Conservation (phyloP, 2,329 filamentous ascomycete species). For the Colletotrichum sp. region DNA sequence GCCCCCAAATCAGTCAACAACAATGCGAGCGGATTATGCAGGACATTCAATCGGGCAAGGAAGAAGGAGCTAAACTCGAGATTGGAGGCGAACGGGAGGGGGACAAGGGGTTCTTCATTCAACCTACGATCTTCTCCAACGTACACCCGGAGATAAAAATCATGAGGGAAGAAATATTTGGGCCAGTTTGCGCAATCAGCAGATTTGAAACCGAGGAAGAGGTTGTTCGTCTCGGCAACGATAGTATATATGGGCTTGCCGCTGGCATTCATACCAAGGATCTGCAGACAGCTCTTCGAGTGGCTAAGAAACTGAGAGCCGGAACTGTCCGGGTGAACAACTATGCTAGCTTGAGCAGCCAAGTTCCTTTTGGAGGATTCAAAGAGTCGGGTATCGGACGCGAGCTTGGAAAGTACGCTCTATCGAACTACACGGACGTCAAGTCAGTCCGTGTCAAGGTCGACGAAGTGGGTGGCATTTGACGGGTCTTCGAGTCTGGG, state of each 20-base stretch:
- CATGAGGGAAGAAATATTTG: conserved; percentile 65
- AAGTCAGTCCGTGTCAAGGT: background rate
- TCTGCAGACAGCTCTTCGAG: background rate
- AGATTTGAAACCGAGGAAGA: background rate
- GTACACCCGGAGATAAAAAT: conserved; percentile 12
- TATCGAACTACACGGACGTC: background rate
- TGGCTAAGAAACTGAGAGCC: background rate
- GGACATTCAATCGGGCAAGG: no score
- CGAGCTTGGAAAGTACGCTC: background rate
- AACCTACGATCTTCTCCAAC: background rate
- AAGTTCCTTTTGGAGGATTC: background rate
- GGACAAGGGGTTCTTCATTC: conserved; percentile 50
- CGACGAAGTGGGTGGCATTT: no score
- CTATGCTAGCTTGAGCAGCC: background rate
- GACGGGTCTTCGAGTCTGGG: no score
- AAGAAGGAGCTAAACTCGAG: no score
- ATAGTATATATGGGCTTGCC: background rate
- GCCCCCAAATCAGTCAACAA: background rate
- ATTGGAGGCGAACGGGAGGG: conserved; percentile 33
- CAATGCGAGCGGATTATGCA: no score
- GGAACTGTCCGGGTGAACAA: background rate
- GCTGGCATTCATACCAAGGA: background rate
- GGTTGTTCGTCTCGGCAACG: background rate
- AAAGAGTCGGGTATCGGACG: background rate
- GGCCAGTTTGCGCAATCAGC: conserved; percentile 52